Conservation (phyloP, 1,139 yeast genomes). For the Suhomyces wounanorum region DNA sequence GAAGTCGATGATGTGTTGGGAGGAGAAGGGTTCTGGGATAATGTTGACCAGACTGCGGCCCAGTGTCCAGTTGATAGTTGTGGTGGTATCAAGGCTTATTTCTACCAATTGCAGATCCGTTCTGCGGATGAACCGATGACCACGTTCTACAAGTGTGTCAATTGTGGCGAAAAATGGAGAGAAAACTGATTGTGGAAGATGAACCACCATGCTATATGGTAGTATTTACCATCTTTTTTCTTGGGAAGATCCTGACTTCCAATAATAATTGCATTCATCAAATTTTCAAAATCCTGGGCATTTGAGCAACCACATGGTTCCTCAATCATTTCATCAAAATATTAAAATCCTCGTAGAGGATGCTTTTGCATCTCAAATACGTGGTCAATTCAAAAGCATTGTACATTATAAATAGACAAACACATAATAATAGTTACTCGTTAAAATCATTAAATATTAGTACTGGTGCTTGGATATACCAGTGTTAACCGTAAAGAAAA, state of each 20-base stretch:
- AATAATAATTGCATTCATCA: neutral
- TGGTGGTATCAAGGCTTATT: conserved; percentile 90
- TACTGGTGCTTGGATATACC: neutral
- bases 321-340: neutral
- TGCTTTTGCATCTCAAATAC: neutral
- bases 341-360: neutral
- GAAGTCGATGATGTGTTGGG: conserved; percentile 96
- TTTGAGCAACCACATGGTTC: neutral
- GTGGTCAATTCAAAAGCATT: neutral
- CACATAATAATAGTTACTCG: neutral
- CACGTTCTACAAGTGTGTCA: conserved; percentile 90
- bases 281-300: neutral
- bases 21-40: conserved; percentile 98
- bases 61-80: conserved; percentile 90
- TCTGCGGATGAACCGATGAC: conserved; percentile 96
- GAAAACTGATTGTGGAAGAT: conserved; percentile 61
- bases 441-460: neutral
- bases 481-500: conserved; percentile 6
- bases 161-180: conserved; percentile 95
- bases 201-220: no score
- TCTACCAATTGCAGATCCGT: conserved; percentile 93
- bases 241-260: neutral
- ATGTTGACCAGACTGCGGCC: conserved; percentile 86
- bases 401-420: conserved; percentile 1
- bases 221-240: no score